Base-by-base conservation (phyloP, 768 basidiomycete genomes). In the Calocybe gangraenosa region DNA sequence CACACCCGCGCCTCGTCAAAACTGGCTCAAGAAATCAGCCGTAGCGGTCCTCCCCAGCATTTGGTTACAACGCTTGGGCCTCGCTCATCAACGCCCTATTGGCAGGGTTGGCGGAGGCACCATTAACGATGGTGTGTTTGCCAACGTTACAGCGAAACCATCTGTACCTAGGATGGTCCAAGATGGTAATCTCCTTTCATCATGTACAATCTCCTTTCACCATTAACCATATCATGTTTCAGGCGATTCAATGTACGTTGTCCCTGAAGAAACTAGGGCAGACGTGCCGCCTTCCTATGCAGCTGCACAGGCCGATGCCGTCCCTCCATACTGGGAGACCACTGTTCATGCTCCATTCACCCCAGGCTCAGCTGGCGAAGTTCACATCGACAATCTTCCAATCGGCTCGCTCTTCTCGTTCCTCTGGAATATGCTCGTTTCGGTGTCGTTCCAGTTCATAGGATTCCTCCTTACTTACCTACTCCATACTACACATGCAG, bases 241-340 rank as follows among this genome's bases (percentile, higher is more conserved):
- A 87, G 87, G 83, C 23, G 85, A 88, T 48, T 77, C 78, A 57
- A 79, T 75, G n/a, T 81, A 74, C 61, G 66, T 83, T 52, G 84
- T 87, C 31, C 92, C 92, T 6, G 93, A 97, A 63, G 87, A 92
- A 40, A 65, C 79, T 6, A 79, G 87, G 54, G 81, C 85, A 46
- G 86, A 94, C 47, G 82, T 84, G 0, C 92, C 94, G 3, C 96
- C 96, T 1, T 87, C 94, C 7, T 98, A 99, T 63, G 84, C 90
- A 11, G 75, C 82, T 22, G 96, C 96, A 8, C 84, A 94, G 60
- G 83, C 88, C 13, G 96, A 99, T 64, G 82, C 92, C n/a, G 93
- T 92, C 6, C 96, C 96, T 3, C 89, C 93, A 1, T 99, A 99
- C 65, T 97, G 92, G 82, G 95, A 97, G 54, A 96, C 92, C 1